A percentile compares a stretch with the other conserved stretches of the same genome.
These are phyloP conservation scores for Cladorrhinum samala DNA, from an alignment of 495 filamentous ascomycete species.

Conservation along the genomic window DNA sequence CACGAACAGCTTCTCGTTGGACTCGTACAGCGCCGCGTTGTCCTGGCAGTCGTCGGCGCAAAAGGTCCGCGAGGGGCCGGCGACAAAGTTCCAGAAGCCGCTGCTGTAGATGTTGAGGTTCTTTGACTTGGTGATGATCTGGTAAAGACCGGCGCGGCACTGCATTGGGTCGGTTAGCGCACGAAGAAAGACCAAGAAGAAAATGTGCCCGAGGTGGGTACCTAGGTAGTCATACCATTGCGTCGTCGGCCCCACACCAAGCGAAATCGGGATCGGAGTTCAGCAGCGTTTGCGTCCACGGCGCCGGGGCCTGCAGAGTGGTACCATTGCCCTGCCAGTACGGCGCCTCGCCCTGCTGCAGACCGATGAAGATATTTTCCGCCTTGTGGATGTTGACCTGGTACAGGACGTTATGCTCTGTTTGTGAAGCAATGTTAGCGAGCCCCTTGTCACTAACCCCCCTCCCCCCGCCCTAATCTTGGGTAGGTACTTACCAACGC, in stretches of 20 bases:
- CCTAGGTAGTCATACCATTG: constrained; percentile 6
- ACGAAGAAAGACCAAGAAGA: too few species aligned
- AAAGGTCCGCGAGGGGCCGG: constrained; percentile 27
- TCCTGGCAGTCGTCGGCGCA: constrained; percentile 37
- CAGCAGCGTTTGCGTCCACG: constrained; percentile 32
- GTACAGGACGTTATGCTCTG: constrained; percentile 44
- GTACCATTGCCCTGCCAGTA: constrained; percentile 42
- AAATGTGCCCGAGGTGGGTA: background rate
- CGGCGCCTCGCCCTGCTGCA: constrained; percentile 41
- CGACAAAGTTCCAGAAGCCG: constrained; percentile 50
- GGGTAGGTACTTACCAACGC: constrained; percentile 8
- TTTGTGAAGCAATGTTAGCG: too few species aligned
- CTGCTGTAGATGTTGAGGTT: constrained; percentile 43
- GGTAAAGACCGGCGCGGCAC: constrained; percentile 45
- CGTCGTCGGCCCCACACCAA: constrained; percentile 34
- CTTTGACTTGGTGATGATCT: constrained; percentile 35
- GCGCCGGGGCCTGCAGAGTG: constrained; percentile 36
- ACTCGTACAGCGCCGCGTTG: constrained; percentile 35
- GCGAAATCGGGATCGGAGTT: constrained; percentile 44
- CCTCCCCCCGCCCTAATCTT: too few species aligned
- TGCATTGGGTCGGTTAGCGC: too few species aligned
- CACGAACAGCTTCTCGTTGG: constrained; percentile 34
- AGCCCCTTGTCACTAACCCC: too few species aligned
- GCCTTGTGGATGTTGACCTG: constrained; percentile 45
- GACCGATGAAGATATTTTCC: constrained; percentile 40